Evolutionary conservation across 2,329 filamentous ascomycete species (phyloP), one percentile per base, ranked within the genome.

Genomic region (Cladophialophora bantiana): DNA sequence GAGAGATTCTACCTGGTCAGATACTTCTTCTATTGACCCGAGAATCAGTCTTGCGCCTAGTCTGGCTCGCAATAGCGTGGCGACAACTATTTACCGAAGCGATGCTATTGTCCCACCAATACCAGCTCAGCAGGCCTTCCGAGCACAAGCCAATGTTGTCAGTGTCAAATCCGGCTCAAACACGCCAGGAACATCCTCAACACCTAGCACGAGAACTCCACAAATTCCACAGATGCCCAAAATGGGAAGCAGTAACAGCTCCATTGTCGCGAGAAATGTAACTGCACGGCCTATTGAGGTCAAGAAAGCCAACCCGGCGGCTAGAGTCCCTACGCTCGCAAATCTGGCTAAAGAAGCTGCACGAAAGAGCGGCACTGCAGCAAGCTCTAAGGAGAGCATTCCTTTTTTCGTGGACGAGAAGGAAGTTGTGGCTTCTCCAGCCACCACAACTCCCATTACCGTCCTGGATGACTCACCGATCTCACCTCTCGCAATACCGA

Each of bases 41-140:
- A 80, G 82, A 62, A 83, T 79, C 68, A 88, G 85, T 68, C 77
- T 84, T 61, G 77, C 80, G 3, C 81, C 81, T 18, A 84, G 81
- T 68, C 69, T 83, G 50, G 77, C 77, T 52, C 79, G 82, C 59
- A 81, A 79, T 57, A 94, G 91, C 75, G 91, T 98, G 70, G 94
- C 93, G 3, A 97, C 94, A 0, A 97, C 94, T 20, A 93, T 97
- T 61, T 98, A 97, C 76, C 91, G 93, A 71, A 94, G 94, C 81
- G 93, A 96, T 74, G 93, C 92, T 15, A 88, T 96, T 60, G 88
- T 97, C 73, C 93, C 84, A 76, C 91, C 83, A 1, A 81, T 90
- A 64, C 90, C 94, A 0, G 93, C 93, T 0, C 93, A 95, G 75
- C 95, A 93, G 60, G 91, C 92, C 66, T 91, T 94, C 76, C 88